A percentile compares a stretch with the other conserved stretches of the same genome.
Conservation (phyloP, 345 rosid species). For the Chamaenerion angustifolium region DNA sequence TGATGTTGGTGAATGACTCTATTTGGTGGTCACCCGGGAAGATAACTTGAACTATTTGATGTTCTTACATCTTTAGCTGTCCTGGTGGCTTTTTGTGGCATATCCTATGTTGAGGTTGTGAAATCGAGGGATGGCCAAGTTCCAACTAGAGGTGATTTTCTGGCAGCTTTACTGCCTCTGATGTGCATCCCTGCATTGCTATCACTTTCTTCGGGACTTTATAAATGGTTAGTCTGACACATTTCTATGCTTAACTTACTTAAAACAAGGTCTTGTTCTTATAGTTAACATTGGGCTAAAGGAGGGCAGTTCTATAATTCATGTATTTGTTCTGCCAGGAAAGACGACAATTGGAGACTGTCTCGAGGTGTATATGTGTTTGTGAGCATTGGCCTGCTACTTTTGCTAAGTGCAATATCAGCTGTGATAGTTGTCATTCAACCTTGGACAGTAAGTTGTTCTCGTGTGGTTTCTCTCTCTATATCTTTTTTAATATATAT, state of each 20-base stretch:
- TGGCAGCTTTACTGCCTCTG: constrained; percentile 94
- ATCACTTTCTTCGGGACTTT: constrained; percentile 78
- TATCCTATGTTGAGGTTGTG: constrained; percentile 82
- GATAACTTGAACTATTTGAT: constrained; percentile 6
- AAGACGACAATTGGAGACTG: constrained; percentile 91
- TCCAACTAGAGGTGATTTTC: constrained; percentile 83
- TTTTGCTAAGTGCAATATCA: constrained; percentile 85
- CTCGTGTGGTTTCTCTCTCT: constrained; percentile 8
- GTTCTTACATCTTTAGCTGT: constrained; percentile 42
- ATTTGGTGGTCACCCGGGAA: not conserved
- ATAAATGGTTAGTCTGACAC: constrained; percentile 61
- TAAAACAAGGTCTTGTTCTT: not conserved
- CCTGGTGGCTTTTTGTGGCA: constrained; percentile 87
- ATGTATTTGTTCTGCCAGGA: constrained; percentile 41
- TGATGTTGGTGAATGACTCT: not conserved
- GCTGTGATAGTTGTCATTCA: constrained; percentile 61
- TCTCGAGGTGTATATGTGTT: constrained; percentile 82
- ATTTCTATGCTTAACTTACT: constrained; percentile 3
- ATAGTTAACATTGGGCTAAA: not conserved
- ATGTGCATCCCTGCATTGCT: constrained; percentile 86
- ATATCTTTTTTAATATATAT: not conserved
- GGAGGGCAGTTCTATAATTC: constrained; percentile 2
- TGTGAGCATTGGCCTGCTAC: constrained; percentile 77
- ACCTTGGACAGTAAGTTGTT: constrained; percentile 82
- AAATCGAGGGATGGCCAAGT: constrained; percentile 72